Base-by-base conservation (phyloP, 139 green algal species). In the Tetradesmus obliquus region DNA sequence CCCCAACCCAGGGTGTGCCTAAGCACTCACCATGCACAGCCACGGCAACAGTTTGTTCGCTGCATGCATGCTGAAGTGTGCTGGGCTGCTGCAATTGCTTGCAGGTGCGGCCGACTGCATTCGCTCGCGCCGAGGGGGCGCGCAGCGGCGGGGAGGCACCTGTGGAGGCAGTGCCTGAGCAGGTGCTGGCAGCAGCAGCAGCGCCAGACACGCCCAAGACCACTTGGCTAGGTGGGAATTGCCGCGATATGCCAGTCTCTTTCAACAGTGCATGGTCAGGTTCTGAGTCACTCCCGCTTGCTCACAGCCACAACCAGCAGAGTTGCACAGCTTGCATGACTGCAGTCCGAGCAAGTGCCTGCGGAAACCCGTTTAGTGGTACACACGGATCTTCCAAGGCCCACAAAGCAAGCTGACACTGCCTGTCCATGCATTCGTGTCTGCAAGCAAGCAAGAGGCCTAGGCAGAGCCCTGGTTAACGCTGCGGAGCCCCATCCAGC, bases 81-180 rank as follows among this genome's bases (percentile, higher is more conserved):
- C 24, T 87, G 82, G 12, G 24, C 24, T 24, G 24, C 60, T 76
- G 66, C 15, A 5, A 3, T 2, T 24, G 17, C 55, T 17, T 74
- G 81, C 94, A 96, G 95, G 94, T 97, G 53, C 94, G 96, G 0
- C 76, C 96, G n/a, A 99, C 96, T 0, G 89, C 97, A 20, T 99
- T 99, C 90, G 74, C 93, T 1, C 19, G 91, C 2, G 91, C 87
- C 3, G 84, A 88, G 0, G 19, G 69, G 1, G 51, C 22, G 1
- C 19, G 87, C 9, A 0, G 20, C 22, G 55, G 7, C 17, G 7
- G 69, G 24, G 53, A 82, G 12, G 95, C 95, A 3, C 19, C 83
- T 3, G 79, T 97, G 2, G 94, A 97, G 92, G 5, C 89, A 2
- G 89, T 97, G 12, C 60, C 84, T 17, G 82, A 74, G 0, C 94